A percentile compares a stretch with the other conserved stretches of the same genome.
Conservation (phyloP, 164 flowering plant genomes). For the Dillenia turbinata region DNA sequence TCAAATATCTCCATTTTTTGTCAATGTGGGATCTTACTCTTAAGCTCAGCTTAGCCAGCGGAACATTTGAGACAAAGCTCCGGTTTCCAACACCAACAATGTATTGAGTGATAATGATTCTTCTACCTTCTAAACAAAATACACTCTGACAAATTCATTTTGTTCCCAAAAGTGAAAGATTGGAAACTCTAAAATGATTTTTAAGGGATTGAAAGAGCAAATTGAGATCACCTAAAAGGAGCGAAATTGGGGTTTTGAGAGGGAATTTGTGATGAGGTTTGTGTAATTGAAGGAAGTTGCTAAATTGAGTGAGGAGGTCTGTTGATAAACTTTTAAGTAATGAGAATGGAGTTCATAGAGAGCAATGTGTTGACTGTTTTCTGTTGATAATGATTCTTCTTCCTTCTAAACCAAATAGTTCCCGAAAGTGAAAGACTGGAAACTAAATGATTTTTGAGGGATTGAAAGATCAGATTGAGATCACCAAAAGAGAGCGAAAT, state of each 20-base stretch:
- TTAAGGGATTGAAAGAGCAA: slow-evolving; percentile 3
- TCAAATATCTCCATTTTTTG: neutral
- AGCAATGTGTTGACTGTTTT: too few relatives aligned
- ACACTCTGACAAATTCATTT: neutral
- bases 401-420: too few relatives aligned
- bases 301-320: slow-evolving; percentile 5
- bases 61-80: slow-evolving; percentile 17
- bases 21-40: too few relatives aligned
- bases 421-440: neutral
- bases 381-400: too few relatives aligned
- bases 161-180: neutral
- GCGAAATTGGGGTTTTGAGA: neutral
- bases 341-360: too few relatives aligned
- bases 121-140: slow-evolving; percentile 2
- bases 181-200: neutral
- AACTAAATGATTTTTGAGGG: neutral
- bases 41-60: slow-evolving; percentile 43
- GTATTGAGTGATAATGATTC: slow-evolving; percentile 4
- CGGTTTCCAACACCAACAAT: slow-evolving; percentile 43
- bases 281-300: too few relatives aligned
- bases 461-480: slow-evolving; percentile 5
- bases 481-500: slow-evolving; percentile 9
- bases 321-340: too few relatives aligned
- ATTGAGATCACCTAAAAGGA: slow-evolving; percentile 11
- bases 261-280: neutral